Base-by-base conservation (phyloP, 805 yeast genomes). In the Barnettozyma vustinii region DNA sequence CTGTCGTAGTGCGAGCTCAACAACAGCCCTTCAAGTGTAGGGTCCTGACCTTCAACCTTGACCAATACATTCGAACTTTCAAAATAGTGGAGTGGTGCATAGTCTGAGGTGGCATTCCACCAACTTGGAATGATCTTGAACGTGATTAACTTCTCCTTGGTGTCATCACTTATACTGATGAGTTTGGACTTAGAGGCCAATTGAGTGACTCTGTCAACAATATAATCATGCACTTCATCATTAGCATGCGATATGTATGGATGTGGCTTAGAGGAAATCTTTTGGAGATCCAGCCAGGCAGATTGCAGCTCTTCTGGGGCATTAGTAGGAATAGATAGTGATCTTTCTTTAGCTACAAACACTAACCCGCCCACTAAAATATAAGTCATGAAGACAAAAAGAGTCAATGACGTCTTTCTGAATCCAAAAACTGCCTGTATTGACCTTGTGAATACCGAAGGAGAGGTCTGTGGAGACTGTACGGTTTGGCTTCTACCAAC, bases 1-100 rank as follows among this genome's bases (percentile, higher is more conserved):
- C 92, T 80, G 67, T 90, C 97, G 59, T 71, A 91, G 68, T 91
- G 97, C 5, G 97, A 90, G 56, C 94, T 84, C 3, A 91, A 62
- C 39, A 90, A 66, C 4, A 90, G 64, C 1, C 90, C 95, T 1
- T 85, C 84, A 44, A 85, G 66, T 0, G 67, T 56, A 1, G 75
- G 68, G 46, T 84, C 69, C 13, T 71, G 61, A 23, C 97, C 97
- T 58, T 80, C 74, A 36, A 91, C 66, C 60, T 85, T 81, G 8
- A 83, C 96, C 37, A 87, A 58, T n/a, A 91, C 69, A 59, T 91
- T 91, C 53, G 87, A 80, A 47, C 92, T 80, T 64, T 91, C 96
- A 61, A 79, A 91, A 67, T 86, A 89, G n/a, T 80, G 70, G 12
- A 86, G 74, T 47, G 81, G 70, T 5, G 70, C 64, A 37, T 65